Conservation (phyloP, 1,139 yeast genomes). For the Diutina scorzettiae region DNA sequence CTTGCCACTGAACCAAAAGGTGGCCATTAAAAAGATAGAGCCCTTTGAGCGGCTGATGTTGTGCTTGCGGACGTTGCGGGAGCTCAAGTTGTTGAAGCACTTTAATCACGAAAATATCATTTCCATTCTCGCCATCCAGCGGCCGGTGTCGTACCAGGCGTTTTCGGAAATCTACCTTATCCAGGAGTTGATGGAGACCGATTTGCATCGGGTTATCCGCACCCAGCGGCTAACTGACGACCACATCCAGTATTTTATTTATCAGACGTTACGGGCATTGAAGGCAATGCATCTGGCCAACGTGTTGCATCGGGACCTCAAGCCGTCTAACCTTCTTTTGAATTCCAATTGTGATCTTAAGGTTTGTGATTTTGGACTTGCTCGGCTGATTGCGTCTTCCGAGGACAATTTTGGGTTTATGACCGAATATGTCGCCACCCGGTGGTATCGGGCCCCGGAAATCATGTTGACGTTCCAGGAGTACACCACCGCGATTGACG, state of each 20-base stretch:
- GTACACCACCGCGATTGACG: conserved; percentile 89
- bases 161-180: conserved; percentile 84
- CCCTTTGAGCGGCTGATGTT: conserved; percentile 91
- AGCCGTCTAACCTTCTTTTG: conserved; percentile 77
- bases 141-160: conserved; percentile 62
- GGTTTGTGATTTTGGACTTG: conserved; percentile 90
- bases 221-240: conserved; percentile 82
- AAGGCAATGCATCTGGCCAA: conserved; percentile 87
- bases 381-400: conserved; percentile 36
- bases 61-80: conserved; percentile 82
- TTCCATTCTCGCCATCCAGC: conserved; percentile 80
- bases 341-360: conserved; percentile 92
- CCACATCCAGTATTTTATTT: conserved; percentile 85
- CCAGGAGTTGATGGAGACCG: conserved; percentile 96
- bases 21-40: conserved; percentile 89
- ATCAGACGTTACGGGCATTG: conserved; percentile 82
- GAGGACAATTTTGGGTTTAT: conserved; percentile 58
- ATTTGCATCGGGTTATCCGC: conserved; percentile 78
- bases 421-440: conserved; percentile 95
- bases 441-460: conserved; percentile 98
- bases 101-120: conserved; percentile 89
- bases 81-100: conserved; percentile 75
- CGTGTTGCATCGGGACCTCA: conserved; percentile 85
- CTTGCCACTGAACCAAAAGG: conserved; percentile 77
- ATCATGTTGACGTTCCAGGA: conserved; percentile 91